A percentile compares a stretch with the other conserved stretches of the same genome.
Conservation (phyloP, 768 basidiomycete genomes). For the Xanthoconium stramineum region DNA sequence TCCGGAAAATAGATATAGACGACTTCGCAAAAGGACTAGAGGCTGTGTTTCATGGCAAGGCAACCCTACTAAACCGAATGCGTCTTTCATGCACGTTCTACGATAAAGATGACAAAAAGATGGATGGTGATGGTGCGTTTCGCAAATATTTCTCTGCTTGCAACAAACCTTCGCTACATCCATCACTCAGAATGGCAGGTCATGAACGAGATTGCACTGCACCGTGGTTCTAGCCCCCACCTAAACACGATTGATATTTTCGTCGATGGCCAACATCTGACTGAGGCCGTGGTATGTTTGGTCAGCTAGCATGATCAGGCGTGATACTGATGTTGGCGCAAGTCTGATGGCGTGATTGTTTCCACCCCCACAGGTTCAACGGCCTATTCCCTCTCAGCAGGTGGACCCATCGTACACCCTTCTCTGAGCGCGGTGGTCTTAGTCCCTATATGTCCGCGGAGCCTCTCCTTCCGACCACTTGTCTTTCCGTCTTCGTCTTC, state of each 20-base stretch:
- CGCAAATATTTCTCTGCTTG: background rate
- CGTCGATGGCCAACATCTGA: conserved; percentile 92
- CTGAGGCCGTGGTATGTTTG: conserved; percentile 84
- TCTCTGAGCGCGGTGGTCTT: conserved; percentile 85
- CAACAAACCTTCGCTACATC: background rate
- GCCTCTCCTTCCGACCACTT: conserved; percentile 86
- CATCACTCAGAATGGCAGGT: conserved; percentile 77
- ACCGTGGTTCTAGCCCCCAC: conserved; percentile 88
- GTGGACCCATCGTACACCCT: conserved; percentile 95
- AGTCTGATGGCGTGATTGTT: conserved; percentile 93
- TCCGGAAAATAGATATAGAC: conserved; percentile 66
- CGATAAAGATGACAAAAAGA: conserved; percentile 54
- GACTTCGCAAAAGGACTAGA: conserved; percentile 78
- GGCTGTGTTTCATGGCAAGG: conserved; percentile 74
- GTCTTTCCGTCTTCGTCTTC: conserved; percentile 83
- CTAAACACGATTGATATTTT: conserved; percentile 91
- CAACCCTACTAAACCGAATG: conserved; percentile 86
- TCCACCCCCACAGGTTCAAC: conserved; percentile 97
- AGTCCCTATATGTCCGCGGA: conserved; percentile 94
- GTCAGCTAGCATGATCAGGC: conserved; percentile 5
- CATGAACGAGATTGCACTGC: conserved; percentile 94
- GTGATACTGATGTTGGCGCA: conserved; percentile 13
- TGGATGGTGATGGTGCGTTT: conserved; percentile 57
- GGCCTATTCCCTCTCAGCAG: conserved; percentile 92
- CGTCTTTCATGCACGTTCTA: conserved; percentile 80